phyloP scores from a whole-genome alignment of 257 asterid genomes.

The Nemophila menziesii region DNA sequence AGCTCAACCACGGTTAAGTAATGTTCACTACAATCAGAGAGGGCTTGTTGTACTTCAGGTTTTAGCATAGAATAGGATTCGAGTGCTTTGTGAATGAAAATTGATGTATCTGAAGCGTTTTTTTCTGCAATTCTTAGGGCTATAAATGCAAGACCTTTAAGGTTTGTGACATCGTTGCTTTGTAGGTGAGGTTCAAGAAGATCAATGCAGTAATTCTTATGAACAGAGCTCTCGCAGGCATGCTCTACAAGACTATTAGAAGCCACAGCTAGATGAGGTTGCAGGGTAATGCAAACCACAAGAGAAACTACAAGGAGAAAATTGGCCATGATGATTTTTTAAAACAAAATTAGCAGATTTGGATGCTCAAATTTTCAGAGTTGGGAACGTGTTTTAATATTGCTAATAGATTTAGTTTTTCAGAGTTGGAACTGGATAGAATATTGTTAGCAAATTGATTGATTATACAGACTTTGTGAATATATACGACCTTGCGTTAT shows the following conservation, averaged over 20 bases:
- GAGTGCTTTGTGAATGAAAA: slow-evolving; percentile 5
- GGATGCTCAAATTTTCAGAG: no score
- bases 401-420: no score
- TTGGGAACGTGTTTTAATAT: no score
- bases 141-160: slow-evolving; percentile 18
- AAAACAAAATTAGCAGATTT: no score
- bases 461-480: no score
- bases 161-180: slow-evolving; percentile 6
- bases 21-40: slow-evolving; percentile 42
- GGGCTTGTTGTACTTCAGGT: slow-evolving; percentile 12
- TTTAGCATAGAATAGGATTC: neutral
- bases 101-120: slow-evolving; percentile 11
- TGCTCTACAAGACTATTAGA: slow-evolving; percentile 1
- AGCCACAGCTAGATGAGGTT: neutral
- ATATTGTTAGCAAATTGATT: no score
- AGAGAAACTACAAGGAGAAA: slow-evolving; percentile 1
- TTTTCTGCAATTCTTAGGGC: slow-evolving; percentile 10
- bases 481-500: no score
- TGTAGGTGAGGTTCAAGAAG: no score
- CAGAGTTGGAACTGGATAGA: no score
- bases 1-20: slow-evolving; percentile 41
- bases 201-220: slow-evolving; percentile 2
- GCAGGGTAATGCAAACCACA: slow-evolving; percentile 1
- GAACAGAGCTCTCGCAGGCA: slow-evolving; percentile 10
- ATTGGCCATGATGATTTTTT: slow-evolving; percentile 2